Conservation (phyloP, 805 yeast genomes). For the Candida broadrunensis region DNA sequence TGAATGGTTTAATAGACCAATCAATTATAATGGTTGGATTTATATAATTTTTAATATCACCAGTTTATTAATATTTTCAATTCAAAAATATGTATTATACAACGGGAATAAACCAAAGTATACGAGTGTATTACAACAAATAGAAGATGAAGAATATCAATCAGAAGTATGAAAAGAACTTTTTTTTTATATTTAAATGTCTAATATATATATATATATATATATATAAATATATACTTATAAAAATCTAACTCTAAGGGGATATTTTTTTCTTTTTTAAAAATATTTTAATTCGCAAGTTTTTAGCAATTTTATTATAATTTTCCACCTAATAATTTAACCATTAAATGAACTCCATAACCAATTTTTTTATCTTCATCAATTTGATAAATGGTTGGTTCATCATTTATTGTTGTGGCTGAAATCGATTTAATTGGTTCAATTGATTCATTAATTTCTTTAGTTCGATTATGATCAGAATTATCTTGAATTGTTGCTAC, state of each 20-base stretch:
- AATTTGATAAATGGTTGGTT: slow-evolving; percentile 23
- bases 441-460: no score
- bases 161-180: no score
- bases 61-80: slow-evolving; percentile 1
- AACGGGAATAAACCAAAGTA: slow-evolving; percentile 2
- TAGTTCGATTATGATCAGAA: not conserved
- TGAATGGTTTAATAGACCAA: slow-evolving; percentile 15
- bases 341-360: slow-evolving; percentile 61
- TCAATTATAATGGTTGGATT: slow-evolving; percentile 15
- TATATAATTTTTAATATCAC: not conserved
- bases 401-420: not conserved
- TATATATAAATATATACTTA: no score
- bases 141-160: no score
- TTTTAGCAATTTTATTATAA: no score
- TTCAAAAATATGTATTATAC: slow-evolving; percentile 6
- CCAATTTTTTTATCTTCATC: slow-evolving; percentile 61
- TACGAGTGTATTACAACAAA: no score
- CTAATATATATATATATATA: no score
- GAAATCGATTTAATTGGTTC: not conserved
- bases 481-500: not conserved
- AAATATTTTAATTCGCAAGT: no score
- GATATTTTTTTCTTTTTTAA: no score
- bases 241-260: no score
- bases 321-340: slow-evolving; percentile 59
- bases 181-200: no score